Evolutionary conservation across 73 alveolate species (phyloP), one percentile per base, ranked within the genome.

Genomic region (Breviolum minutum): DNA sequence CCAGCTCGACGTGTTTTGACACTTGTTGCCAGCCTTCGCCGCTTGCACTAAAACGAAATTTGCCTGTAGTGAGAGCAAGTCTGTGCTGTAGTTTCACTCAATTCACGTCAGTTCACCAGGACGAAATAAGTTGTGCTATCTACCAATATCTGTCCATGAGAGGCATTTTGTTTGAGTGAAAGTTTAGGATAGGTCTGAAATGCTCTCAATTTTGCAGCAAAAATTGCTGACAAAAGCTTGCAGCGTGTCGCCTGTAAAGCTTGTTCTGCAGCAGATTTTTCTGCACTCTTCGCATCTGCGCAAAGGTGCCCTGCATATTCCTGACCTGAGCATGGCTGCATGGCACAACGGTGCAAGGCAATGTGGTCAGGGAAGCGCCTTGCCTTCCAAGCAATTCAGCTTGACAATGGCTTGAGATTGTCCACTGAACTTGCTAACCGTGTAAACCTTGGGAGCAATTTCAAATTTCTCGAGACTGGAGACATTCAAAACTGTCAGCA

Each of bases 261-360:
- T 22, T 94, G 94, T 6, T 62, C 93, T 63, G 94, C 99, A 0
- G 99, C 93, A 7, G 94, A 79, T 77, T 40, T 32, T 29, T 94
- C 94, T 19, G 99, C 98, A 30, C 76, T 40, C 83, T 93, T 93
- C 20, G 66, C 17, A 29, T 60, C 82, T 6, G 63, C 22, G 29
- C 98, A 93, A 32, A 93, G 92, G 64, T 93, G 88, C 17, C 98
- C 98, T 20, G 98, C 98, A 13, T 93, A 93, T 70, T 93, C 98
- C 22, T 93, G 98, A n/a, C 98, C 98, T 93, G 68, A 29, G 73
- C 32, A 80, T 66, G 74, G 74, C 3, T 68, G 77, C 77, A 14
- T 22, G 24, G 17, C n/a, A 22, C 24, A 14, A 68, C 24, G 77
- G 77, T 14, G n/a, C 17, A 14, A 68, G n/a, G 77, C 77, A 68